Conservation (phyloP, 2,329 filamentous ascomycete species). For the Lasiodiplodia citricola region DNA sequence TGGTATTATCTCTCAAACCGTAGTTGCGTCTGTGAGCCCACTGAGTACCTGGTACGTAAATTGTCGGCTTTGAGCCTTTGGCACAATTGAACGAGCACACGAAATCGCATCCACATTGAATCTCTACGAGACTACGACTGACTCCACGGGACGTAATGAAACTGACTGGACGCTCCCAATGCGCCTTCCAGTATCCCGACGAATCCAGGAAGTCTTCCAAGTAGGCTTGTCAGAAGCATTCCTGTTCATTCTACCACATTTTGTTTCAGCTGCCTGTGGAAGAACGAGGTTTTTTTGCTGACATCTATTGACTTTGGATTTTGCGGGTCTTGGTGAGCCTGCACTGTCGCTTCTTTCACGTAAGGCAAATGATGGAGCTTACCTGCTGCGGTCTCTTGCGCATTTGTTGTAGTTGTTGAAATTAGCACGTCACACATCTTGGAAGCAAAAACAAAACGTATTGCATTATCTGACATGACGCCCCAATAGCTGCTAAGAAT, state of each 20-base stretch:
- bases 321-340: background rate
- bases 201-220: background rate
- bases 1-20: background rate
- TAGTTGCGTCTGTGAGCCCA: background rate
- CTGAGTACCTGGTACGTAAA: background rate
- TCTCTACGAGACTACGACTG: background rate
- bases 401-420: too few species aligned
- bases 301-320: background rate
- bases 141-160: background rate
- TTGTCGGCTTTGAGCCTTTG: background rate
- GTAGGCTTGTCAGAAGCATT: background rate
- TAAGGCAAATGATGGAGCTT: too few species aligned
- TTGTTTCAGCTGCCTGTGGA: background rate
- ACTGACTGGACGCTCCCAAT: background rate
- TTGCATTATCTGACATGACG: too few species aligned
- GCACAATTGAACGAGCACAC: background rate
- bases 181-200: background rate
- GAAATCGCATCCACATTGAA: background rate
- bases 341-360: background rate
- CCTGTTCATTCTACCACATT: background rate
- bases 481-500: too few species aligned
- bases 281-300: background rate
- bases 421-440: too few species aligned
- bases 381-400: too few species aligned
- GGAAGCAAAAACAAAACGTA: too few species aligned